These are phyloP conservation scores for Pseudocercospora macadamiae DNA, from an alignment of 2,329 filamentous ascomycete species.

Conservation along the genomic window DNA sequence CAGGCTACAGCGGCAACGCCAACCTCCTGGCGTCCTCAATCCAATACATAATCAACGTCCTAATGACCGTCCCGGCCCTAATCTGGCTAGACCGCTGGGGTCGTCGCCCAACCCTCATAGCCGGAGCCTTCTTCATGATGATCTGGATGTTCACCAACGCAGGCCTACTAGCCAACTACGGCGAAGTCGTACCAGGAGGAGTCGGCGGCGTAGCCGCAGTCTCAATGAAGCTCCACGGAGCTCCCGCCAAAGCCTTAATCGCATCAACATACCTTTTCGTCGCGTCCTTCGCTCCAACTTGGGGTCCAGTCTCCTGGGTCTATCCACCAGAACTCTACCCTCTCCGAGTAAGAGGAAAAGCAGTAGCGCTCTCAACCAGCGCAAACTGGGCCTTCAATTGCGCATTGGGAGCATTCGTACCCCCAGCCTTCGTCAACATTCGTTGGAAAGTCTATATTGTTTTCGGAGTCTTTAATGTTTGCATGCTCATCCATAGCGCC, in stretches of 20 bases:
- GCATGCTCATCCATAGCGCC: constrained; percentile 66
- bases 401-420: constrained; percentile 59
- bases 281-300: constrained; percentile 67
- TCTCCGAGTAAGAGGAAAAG: constrained; percentile 64
- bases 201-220: constrained; percentile 47
- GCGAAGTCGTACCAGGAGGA: constrained; percentile 44
- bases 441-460: constrained; percentile 67
- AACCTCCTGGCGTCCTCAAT: constrained; percentile 69
- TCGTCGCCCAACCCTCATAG: constrained; percentile 66
- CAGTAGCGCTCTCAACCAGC: constrained; percentile 62
- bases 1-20: constrained; percentile 58
- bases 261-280: constrained; percentile 75
- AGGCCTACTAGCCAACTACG: constrained; percentile 63
- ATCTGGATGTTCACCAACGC: constrained; percentile 66
- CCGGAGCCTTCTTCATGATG: constrained; percentile 67
- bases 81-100: constrained; percentile 76
- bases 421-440: constrained; percentile 62
- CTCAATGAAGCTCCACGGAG: constrained; percentile 44
- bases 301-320: constrained; percentile 61
- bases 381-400: constrained; percentile 65
- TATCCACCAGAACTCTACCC: constrained; percentile 62
- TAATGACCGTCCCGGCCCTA: constrained; percentile 76
- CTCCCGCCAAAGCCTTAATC: constrained; percentile 56
- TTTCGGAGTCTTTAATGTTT: constrained; percentile 72
- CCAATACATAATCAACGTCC: constrained; percentile 75